A percentile compares a stretch with the other conserved stretches of the same genome.
Conservation (phyloP, 2,329 filamentous ascomycete genomes). For the Akanthomyces lecanii region DNA sequence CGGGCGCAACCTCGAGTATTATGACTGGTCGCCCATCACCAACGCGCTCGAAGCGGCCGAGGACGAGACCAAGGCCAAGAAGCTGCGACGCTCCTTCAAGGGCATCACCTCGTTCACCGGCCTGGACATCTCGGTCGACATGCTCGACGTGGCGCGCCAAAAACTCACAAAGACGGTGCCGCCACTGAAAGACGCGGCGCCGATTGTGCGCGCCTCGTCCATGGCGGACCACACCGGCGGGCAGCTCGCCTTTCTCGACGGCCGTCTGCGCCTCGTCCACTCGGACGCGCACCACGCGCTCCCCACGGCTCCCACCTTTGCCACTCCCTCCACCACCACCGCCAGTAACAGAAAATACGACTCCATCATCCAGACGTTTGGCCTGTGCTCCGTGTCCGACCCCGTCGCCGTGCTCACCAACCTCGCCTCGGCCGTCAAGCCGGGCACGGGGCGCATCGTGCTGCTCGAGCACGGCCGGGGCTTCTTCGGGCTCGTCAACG, state of each 20-base stretch:
- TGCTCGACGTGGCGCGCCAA: slow-evolving; percentile 54
- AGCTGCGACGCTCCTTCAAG: background rate
- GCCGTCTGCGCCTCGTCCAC: slow-evolving; percentile 44
- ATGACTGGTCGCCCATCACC: slow-evolving; percentile 48
- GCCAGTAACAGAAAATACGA: slow-evolving; percentile 44
- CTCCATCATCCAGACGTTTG: slow-evolving; percentile 61
- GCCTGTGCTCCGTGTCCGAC: slow-evolving; percentile 58
- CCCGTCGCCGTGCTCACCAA: slow-evolving; percentile 50
- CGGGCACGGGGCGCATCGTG: slow-evolving; percentile 54
- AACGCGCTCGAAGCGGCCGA: slow-evolving; percentile 6
- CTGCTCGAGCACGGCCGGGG: slow-evolving; percentile 61
- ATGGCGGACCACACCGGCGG: slow-evolving; percentile 33
- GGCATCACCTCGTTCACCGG: slow-evolving; percentile 55
- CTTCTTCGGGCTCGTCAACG: slow-evolving; percentile 51
- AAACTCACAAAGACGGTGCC: slow-evolving; percentile 46
- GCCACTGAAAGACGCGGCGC: slow-evolving; percentile 29
- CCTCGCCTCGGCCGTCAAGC: slow-evolving; percentile 49
- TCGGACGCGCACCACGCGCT: slow-evolving; percentile 45
- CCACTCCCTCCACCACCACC: slow-evolving; percentile 24
- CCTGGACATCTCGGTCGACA: slow-evolving; percentile 56
- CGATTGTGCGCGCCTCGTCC: slow-evolving; percentile 30
- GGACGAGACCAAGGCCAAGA: slow-evolving; percentile 15
- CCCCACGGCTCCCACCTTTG: slow-evolving; percentile 35
- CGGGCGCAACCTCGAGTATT: slow-evolving; percentile 57
- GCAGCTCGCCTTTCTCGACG: slow-evolving; percentile 37